Percentiles rank a stretch among this genome's conserved stretches.
phyloP scores from a whole-genome alignment of 2,329 filamentous ascomycete genomes.

The Fusarium devonianum region DNA sequence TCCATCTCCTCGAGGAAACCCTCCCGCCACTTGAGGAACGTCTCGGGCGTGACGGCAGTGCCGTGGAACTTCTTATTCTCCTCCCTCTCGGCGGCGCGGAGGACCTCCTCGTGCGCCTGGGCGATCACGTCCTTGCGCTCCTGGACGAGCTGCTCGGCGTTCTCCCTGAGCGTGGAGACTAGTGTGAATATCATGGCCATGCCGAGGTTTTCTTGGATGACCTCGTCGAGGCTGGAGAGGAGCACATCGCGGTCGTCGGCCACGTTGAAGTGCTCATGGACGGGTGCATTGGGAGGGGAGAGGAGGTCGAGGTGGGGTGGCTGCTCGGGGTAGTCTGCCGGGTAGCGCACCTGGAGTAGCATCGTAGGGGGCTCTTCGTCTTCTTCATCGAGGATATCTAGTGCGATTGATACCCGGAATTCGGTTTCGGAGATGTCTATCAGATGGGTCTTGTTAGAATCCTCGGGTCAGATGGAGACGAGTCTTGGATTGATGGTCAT shows the following conservation, averaged over 20 bases:
- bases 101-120: conserved; percentile 62
- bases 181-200: conserved; percentile 98
- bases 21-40: conserved; percentile 83
- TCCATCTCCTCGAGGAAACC: conserved; percentile 82
- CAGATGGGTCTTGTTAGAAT: conserved; percentile 19
- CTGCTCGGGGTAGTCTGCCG: conserved; percentile 88
- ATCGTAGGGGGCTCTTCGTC: conserved; percentile 73
- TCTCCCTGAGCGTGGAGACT: conserved; percentile 85
- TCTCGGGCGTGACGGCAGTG: conserved; percentile 84
- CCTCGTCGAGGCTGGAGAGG: conserved; percentile 73
- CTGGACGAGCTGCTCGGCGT: conserved; percentile 82
- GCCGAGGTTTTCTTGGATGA: conserved; percentile 89
- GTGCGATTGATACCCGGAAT: conserved; percentile 83
- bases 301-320: conserved; percentile 83
- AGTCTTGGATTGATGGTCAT: conserved; percentile 10
- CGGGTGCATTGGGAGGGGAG: conserved; percentile 71
- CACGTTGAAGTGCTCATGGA: conserved; percentile 79
- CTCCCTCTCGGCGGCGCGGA: conserved; percentile 75
- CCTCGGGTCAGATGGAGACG: background rate
- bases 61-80: conserved; percentile 98
- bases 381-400: conserved; percentile 77
- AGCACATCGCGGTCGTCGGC: conserved; percentile 79
- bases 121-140: conserved; percentile 73
- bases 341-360: conserved; percentile 85
- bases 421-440: conserved; percentile 88